Evolutionary conservation across 2,329 filamentous ascomycete genomes (phyloP), one percentile per base, ranked within the genome.

Genomic region (Colletotrichum sp.): DNA sequence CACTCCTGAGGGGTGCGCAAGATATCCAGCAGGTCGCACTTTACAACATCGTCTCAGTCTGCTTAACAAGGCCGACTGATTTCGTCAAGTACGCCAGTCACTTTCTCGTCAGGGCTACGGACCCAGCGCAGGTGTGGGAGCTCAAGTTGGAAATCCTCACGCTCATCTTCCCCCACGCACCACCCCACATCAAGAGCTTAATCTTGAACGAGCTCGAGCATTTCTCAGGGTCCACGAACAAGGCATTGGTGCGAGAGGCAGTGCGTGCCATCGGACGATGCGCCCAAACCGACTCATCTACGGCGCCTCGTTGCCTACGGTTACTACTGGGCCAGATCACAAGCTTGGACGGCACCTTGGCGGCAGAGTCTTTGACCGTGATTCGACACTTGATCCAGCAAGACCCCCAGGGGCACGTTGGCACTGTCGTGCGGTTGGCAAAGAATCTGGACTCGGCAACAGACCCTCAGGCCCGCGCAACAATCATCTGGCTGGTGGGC

Each of bases 401-500:
- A 80, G 93, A 98, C 77, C 95, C 96, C 0, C 86, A 91, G 32
- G 92, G 92, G 5, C 97, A 99, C 82, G 90, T 92, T 13, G 94
- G 93, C 56, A 99, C 97, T 0, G 96, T 98, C 2, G 92, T 98
- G 38, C 91, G 95, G 62, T 87, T 99, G 65, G 97, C 97, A 8
- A 97, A 96, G 84, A 96, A 98, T 77, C 91, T 99, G 3, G 97
- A 98, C 81, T 94, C 94, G 5, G 95, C 96, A 3, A 95, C 94
- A 0, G 96, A 97, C 76, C 93, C 97, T 2, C 94, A 96, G 76
- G 97, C 97, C 5, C 91, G 97, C 78, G 97, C 97, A 5, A 98
- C 95, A 66, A 98, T 99, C 77, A 94, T 99, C 79, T 99, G 97
- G 97, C 91, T 99, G 1, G 96, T 98, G 0, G 97, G 97, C 61